A percentile compares a stretch with the other conserved stretches of the same genome.
Conservation (phyloP, 768 basidiomycete species). For the Russula compacta region DNA sequence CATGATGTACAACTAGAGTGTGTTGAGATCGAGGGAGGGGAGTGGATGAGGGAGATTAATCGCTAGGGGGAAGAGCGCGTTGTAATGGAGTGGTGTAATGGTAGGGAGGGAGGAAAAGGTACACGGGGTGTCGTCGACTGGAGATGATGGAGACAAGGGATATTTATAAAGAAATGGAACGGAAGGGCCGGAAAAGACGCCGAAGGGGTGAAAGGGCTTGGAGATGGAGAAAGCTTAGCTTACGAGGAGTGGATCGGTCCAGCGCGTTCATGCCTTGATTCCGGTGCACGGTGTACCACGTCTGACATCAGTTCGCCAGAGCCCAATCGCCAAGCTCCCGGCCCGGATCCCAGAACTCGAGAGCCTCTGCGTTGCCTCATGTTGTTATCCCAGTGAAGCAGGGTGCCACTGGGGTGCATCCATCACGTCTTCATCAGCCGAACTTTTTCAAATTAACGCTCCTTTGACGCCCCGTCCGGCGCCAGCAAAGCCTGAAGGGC, state of each 20-base stretch:
- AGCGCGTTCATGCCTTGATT: not conserved
- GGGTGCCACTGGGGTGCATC: conserved; percentile 1
- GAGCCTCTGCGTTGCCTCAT: conserved; percentile 9
- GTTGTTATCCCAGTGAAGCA: conserved; percentile 6
- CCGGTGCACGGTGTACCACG: not conserved
- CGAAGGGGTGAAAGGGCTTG: conserved; percentile 9
- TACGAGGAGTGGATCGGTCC: not conserved
- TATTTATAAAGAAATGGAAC: conserved; percentile 14
- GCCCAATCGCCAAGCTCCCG: conserved; percentile 4
- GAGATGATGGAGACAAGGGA: conserved; percentile 5
- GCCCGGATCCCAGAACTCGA: not conserved
- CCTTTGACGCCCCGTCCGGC: conserved; percentile 1
- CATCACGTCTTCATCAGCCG: not conserved
- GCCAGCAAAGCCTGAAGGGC: conserved; percentile 13
- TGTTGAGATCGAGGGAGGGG: not conserved
- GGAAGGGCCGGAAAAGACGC: conserved; percentile 13
- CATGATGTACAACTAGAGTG: conserved; percentile 19
- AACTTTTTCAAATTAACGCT: conserved; percentile 13
- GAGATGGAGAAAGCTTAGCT: not conserved
- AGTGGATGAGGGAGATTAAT: not conserved
- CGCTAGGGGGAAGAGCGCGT: too few species aligned
- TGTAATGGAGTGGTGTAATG: conserved; percentile 6
- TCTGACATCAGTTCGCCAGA: conserved; percentile 15
- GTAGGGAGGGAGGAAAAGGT: not conserved
- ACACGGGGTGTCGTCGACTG: not conserved